phyloP scores from a whole-genome alignment of 208 protist species.

The Leishmania martiniquensis region DNA sequence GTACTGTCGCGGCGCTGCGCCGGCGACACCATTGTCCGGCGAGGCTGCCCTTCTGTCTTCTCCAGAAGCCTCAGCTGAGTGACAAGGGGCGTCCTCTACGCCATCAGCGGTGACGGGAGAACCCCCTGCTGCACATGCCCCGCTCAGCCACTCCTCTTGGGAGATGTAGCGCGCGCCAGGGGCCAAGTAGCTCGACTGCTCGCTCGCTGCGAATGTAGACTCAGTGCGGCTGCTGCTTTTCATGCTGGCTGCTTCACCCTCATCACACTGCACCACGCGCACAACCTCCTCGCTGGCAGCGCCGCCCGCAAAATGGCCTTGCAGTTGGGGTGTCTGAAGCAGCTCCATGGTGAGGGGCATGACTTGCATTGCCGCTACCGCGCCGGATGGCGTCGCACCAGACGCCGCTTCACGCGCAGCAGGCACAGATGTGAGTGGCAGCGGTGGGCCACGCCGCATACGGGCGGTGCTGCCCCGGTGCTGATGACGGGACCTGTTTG shows the following conservation, averaged over 20 bases:
- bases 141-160: slow-evolving; percentile 29
- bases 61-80: background rate
- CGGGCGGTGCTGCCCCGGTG: background rate
- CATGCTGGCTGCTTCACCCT: background rate
- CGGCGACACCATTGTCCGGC: background rate
- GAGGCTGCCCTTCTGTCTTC: background rate
- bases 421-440: background rate
- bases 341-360: slow-evolving; percentile 40
- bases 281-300: background rate
- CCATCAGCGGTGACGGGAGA: background rate
- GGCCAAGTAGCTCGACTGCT: slow-evolving; percentile 40
- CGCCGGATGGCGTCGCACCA: background rate
- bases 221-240: slow-evolving; percentile 5
- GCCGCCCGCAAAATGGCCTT: slow-evolving; percentile 10
- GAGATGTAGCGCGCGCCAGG: slow-evolving; percentile 50
- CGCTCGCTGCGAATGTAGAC: slow-evolving; percentile 25
- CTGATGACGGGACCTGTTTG: background rate
- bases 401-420: background rate
- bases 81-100: background rate
- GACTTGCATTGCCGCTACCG: background rate
- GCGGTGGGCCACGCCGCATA: background rate
- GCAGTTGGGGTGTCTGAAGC: slow-evolving; percentile 39
- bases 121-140: background rate
- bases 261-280: background rate
- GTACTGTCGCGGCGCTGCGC: background rate